A percentile compares a stretch with the other conserved stretches of the same genome.
phyloP scores from a whole-genome alignment of 768 basidiomycete species.

The Rhodotorula kratochvilovae region DNA sequence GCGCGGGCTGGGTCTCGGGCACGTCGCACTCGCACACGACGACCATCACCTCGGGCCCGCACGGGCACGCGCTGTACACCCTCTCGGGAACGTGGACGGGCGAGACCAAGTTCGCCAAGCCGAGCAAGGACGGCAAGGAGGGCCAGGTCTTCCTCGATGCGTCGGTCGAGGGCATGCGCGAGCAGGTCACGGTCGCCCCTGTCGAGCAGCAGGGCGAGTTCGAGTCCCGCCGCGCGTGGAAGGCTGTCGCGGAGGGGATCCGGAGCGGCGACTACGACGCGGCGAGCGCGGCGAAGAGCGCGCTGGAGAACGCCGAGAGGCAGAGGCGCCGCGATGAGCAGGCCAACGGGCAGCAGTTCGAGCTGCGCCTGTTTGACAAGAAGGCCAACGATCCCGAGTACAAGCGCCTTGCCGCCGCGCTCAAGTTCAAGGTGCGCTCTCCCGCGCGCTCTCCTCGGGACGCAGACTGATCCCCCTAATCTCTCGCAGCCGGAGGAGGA shows the following conservation, averaged over 20 bases:
- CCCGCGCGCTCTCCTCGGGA: not conserved
- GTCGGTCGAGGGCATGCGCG: constrained; percentile 57
- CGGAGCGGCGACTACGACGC: constrained; percentile 79
- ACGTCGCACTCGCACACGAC: constrained; percentile 75
- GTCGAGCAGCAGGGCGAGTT: constrained; percentile 63
- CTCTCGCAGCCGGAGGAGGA: constrained; percentile 22
- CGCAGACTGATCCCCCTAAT: not conserved
- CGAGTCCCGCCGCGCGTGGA: constrained; percentile 84
- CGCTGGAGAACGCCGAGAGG: constrained; percentile 93
- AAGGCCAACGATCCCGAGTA: constrained; percentile 65
- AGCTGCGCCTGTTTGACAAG: constrained; percentile 68
- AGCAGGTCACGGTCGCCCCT: constrained; percentile 65
- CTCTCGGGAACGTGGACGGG: constrained; percentile 80
- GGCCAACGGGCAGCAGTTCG: constrained; percentile 65
- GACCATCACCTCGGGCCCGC: constrained; percentile 48
- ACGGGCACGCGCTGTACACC: constrained; percentile 51
- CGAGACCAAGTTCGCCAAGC: constrained; percentile 43
- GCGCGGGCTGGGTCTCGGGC: constrained; percentile 56
- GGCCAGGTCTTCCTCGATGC: constrained; percentile 70
- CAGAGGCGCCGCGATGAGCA: constrained; percentile 76
- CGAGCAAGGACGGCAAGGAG: constrained; percentile 50
- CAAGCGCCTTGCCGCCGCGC: not conserved
- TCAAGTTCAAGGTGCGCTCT: constrained; percentile 33
- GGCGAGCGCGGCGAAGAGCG: constrained; percentile 80
- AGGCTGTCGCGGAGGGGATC: constrained; percentile 81